Percentiles rank a stretch among this genome's conserved stretches.
These are phyloP conservation scores for Prototheca wickerhamii DNA, from an alignment of 163 green algal genomes.

Conservation along the genomic window DNA sequence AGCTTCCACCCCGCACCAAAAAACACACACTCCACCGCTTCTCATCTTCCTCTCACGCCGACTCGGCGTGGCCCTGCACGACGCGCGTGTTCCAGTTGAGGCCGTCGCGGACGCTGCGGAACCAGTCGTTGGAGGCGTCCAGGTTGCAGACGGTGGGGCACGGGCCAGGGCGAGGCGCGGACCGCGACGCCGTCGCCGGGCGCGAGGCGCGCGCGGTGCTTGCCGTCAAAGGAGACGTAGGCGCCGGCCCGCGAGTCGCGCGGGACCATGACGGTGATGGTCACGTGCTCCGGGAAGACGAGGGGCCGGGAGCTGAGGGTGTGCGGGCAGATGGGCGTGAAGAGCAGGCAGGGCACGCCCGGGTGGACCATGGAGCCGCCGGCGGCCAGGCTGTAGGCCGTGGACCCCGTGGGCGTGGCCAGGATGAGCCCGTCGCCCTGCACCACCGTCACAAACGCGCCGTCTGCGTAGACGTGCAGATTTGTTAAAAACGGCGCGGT, in stretches of 20 bases:
- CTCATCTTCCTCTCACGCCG: too few species aligned
- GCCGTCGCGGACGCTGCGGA: slow-evolving; percentile 67
- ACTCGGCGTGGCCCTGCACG: not conserved
- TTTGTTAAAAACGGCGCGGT: slow-evolving; percentile 75
- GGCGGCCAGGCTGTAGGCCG: slow-evolving; percentile 87
- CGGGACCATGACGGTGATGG: slow-evolving; percentile 69
- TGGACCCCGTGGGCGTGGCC: slow-evolving; percentile 92
- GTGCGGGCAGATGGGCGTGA: slow-evolving; percentile 97
- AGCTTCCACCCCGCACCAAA: too few species aligned
- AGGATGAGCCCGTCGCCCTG: slow-evolving; percentile 92
- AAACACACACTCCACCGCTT: too few species aligned
- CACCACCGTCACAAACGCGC: slow-evolving; percentile 71
- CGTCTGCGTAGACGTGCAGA: slow-evolving; percentile 83
- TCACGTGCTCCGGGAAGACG: slow-evolving; percentile 86
- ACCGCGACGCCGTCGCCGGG: slow-evolving; percentile 33
- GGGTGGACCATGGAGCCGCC: slow-evolving; percentile 93
- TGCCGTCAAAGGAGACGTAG: slow-evolving; percentile 90
- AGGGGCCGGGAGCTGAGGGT: slow-evolving; percentile 83
- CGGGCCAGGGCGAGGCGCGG: slow-evolving; percentile 44
- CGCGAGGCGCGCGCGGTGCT: slow-evolving; percentile 55
- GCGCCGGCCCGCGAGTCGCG: slow-evolving; percentile 57
- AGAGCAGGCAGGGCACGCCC: slow-evolving; percentile 86
- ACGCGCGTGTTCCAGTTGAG: slow-evolving; percentile 44
- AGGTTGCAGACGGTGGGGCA: slow-evolving; percentile 79
- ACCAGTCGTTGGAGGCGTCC: slow-evolving; percentile 84